These are phyloP conservation scores for Phyllostachys edulis DNA, from an alignment of 176 grass and related monocot genomes.

Conservation along the genomic window DNA sequence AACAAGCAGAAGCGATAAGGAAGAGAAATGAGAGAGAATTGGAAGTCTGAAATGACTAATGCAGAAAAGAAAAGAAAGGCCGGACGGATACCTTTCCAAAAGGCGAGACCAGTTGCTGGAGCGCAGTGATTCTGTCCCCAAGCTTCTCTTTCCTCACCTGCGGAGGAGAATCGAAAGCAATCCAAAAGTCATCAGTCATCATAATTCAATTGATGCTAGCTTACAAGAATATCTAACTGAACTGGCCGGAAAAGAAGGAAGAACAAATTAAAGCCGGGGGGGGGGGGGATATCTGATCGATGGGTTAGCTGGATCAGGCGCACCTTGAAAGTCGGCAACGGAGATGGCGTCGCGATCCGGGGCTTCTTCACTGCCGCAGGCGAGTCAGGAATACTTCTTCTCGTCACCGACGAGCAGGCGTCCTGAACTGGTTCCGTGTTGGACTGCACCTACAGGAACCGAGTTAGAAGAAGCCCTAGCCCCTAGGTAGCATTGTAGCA, in stretches of 20 bases:
- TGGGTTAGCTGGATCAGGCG: neutral
- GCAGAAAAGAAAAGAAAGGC: neutral
- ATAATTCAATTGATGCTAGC: constrained; percentile 4
- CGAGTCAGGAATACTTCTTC: constrained; percentile 16
- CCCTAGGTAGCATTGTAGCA: no score
- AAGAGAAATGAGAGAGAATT: neutral
- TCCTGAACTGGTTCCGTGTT: constrained; percentile 26
- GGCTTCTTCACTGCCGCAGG: constrained; percentile 52
- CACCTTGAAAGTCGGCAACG: constrained; percentile 89
- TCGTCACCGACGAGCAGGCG: constrained; percentile 42
- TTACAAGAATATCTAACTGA: neutral
- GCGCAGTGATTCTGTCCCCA: constrained; percentile 98
- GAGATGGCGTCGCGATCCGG: constrained; percentile 51
- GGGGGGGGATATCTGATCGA: neutral
- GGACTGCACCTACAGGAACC: constrained; percentile 29
- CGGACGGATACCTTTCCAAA: constrained; percentile 80
- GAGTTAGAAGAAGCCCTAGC: neutral
- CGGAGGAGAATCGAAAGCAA: constrained; percentile 19
- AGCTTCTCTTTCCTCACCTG: constrained; percentile 98
- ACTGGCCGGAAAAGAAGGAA: neutral
- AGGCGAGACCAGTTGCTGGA: constrained; percentile 97
- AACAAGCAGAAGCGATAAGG: neutral
- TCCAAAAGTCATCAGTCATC: neutral
- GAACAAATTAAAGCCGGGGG: neutral
- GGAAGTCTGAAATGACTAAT: neutral